phyloP scores from a whole-genome alignment of 2,329 filamentous ascomycete species.

The Boeremia exigua region DNA sequence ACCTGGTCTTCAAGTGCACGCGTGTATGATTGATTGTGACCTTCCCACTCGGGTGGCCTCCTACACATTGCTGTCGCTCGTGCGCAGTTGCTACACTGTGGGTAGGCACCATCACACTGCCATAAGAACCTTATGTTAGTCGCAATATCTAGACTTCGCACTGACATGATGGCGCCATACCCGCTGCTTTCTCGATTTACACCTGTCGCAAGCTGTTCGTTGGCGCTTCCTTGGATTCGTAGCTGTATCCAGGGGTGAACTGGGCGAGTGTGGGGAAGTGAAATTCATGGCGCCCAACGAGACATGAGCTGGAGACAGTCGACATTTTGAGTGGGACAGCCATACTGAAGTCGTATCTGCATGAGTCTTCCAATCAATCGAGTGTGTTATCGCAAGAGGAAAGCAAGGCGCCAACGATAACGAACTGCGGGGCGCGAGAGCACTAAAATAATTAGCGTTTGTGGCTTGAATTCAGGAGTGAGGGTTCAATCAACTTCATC shows the following conservation, averaged over 20 bases:
- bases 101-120: constrained; percentile 19
- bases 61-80: constrained; percentile 11
- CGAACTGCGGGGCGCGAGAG: too few relatives aligned
- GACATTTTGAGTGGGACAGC: too few relatives aligned
- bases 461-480: too few relatives aligned
- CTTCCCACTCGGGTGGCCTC: constrained; percentile 15
- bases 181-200: constrained; percentile 18
- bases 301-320: neutral
- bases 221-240: constrained; percentile 18
- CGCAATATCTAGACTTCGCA: neutral
- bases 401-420: too few relatives aligned
- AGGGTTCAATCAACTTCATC: too few relatives aligned
- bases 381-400: too few relatives aligned
- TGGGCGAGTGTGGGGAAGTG: neutral
- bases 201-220: constrained; percentile 20
- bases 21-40: constrained; percentile 13
- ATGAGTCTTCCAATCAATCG: too few relatives aligned
- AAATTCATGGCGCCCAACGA: neutral
- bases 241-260: neutral
- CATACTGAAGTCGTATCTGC: too few relatives aligned
- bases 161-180: neutral
- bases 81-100: constrained; percentile 19
- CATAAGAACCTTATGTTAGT: neutral
- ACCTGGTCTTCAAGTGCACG: constrained; percentile 20
- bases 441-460: too few relatives aligned